These are phyloP conservation scores for Hibiscus mutabilis DNA, from an alignment of 345 rosid species.

Conservation along the genomic window DNA sequence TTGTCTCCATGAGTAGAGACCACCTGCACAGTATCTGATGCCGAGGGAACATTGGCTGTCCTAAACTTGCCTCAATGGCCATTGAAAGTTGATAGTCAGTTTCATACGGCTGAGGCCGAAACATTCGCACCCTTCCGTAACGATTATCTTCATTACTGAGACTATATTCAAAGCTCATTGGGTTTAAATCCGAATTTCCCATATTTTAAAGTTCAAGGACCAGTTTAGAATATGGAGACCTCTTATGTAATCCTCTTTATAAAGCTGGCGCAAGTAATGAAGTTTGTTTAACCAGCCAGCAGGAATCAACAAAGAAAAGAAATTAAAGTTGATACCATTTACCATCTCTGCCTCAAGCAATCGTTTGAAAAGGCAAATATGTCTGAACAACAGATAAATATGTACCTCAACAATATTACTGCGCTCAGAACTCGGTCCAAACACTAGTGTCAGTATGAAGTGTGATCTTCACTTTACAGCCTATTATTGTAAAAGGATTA, in stretches of 20 bases:
- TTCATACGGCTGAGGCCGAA: not conserved
- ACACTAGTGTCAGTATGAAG: conserved; percentile 16
- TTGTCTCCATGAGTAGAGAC: not conserved
- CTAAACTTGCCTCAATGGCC: not conserved
- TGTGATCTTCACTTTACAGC: conserved; percentile 23
- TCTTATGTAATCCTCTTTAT: no score
- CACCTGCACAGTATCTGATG: not conserved
- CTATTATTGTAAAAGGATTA: conserved; percentile 15
- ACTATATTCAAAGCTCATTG: no score
- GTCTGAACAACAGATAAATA: conserved; percentile 11
- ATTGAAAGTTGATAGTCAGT: not conserved
- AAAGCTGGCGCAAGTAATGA: no score
- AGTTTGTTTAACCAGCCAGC: no score
- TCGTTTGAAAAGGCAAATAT: no score
- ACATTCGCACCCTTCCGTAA: not conserved
- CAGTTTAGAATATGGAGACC: no score
- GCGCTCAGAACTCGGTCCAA: conserved; percentile 14
- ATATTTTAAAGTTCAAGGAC: no score
- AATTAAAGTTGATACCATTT: no score
- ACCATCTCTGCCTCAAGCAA: no score
- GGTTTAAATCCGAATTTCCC: no score
- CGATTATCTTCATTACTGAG: no score
- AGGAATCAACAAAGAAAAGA: no score
- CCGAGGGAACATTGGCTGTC: not conserved
- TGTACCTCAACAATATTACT: conserved; percentile 3